Evolutionary conservation across 768 basidiomycete genomes (phyloP), one percentile per base, ranked within the genome.

Genomic region (Tremella fuciformis): DNA sequence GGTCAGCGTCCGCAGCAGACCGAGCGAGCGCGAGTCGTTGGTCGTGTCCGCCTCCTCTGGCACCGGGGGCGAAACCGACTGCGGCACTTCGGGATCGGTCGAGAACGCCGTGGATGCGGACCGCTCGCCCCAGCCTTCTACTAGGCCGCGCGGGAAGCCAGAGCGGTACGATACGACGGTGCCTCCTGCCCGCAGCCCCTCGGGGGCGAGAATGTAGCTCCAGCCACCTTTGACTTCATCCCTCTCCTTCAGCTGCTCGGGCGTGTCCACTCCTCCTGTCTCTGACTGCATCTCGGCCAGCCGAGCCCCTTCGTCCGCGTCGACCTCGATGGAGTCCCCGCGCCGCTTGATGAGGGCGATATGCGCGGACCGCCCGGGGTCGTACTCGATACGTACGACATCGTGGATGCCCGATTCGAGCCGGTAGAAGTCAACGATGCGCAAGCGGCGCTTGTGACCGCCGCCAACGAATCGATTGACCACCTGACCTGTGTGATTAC

Each of bases 321-420:
- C 67, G 80, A 82, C 80, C 29, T 83, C 81, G 8, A 73, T 74
- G 2, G 81, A 75, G 64, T 38, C 56, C 21, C 47, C 47, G 50
- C 86, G 80, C 71, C 84, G 86, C 72, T 82, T 82, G 71, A 97
- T 73, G 59, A 99, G 83, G 1, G 96, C 94, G 71, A 99, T 94
- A 76, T 99, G 96, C 7, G 89, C 91, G 37, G 86, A 88, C 44
- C 96, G 83, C 3, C 88, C 88, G 0, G 96, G 96, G 80, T 98
- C 96, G 71, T 94, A 99, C 79, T 98, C 96, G 65, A 99, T 89
- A 48, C 96, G 84, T 2, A 93, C 83, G 46, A 98, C 91, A 65
- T 93, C 89, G 70, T 89, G 88, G 37, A 86, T 79, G 8, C 94
- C 94, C 0, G 84, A 80, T 59, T 86, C 85, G n/a, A 79, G 78